Conservation (phyloP, 1,284 basidiomycete species). For the Trametes hirsuta region DNA sequence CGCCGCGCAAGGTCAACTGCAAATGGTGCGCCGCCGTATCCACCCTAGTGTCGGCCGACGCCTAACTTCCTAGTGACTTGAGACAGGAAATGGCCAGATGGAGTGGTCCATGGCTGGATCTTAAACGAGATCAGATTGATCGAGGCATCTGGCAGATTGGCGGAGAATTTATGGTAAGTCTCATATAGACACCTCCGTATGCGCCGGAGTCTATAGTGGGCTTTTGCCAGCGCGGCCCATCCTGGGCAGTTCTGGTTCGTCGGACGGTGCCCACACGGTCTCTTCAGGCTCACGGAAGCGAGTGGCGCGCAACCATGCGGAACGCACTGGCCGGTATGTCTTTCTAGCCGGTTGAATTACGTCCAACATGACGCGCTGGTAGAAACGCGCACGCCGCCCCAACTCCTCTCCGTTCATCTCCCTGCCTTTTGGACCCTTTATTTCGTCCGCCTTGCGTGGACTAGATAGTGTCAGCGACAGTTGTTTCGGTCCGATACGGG, state of each 20-base stretch:
- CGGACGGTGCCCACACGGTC: neutral
- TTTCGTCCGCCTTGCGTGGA: neutral
- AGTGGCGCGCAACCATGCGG: neutral
- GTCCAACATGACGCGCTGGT: neutral
- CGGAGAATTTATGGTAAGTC: neutral
- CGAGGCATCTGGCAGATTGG: constrained; percentile 1
- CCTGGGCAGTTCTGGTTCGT: neutral
- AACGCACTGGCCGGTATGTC: neutral
- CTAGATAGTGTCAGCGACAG: neutral
- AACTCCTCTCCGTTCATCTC: neutral
- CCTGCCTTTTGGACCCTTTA: too few species aligned
- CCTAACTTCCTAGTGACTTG: too few species aligned
- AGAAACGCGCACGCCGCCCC: too few species aligned
- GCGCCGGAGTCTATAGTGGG: neutral
- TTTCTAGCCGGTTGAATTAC: neutral
- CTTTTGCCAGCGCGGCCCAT: neutral
- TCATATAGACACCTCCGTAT: neutral
- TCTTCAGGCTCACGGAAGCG: neutral
- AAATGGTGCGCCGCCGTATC: too few species aligned
- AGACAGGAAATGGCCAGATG: too few species aligned
- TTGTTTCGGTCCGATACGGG: neutral
- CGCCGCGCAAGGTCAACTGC: too few species aligned
- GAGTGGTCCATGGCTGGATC: neutral
- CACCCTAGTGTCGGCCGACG: too few species aligned
- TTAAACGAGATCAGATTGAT: constrained; percentile 8